Percentiles rank a stretch among this genome's conserved stretches.
Conservation (phyloP, 2,329 filamentous ascomycete species). For the Fusarium sp. region DNA sequence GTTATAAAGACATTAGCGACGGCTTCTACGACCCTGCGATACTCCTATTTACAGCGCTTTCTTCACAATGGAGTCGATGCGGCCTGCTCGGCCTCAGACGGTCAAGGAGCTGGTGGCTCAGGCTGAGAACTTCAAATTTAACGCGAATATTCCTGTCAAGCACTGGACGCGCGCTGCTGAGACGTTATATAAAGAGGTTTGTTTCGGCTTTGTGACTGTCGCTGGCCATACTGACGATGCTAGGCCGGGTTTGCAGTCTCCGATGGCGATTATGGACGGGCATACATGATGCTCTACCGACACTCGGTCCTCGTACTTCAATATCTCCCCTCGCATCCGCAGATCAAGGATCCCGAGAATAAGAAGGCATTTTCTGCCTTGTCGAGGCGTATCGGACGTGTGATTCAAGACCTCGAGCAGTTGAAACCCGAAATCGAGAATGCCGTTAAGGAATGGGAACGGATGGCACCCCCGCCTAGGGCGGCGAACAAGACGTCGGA, state of each 20-base stretch:
- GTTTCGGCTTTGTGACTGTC: slow-evolving; percentile 25
- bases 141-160: slow-evolving; percentile 79
- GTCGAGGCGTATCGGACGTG: slow-evolving; percentile 63
- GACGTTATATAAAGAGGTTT: slow-evolving; percentile 83
- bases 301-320: slow-evolving; percentile 88
- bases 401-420: slow-evolving; percentile 78
- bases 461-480: slow-evolving; percentile 60
- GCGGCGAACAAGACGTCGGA: slow-evolving; percentile 30
- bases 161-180: slow-evolving; percentile 87
- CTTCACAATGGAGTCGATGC: slow-evolving; percentile 49
- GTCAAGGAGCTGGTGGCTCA: slow-evolving; percentile 81
- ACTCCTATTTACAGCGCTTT: slow-evolving; percentile 8
- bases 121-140: slow-evolving; percentile 86
- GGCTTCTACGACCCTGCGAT: slow-evolving; percentile 22
- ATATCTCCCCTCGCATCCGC: slow-evolving; percentile 80
- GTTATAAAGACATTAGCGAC: slow-evolving; percentile 24
- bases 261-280: slow-evolving; percentile 88
- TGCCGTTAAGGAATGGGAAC: slow-evolving; percentile 76
- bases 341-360: slow-evolving; percentile 75
- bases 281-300: slow-evolving; percentile 91
- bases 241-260: slow-evolving; percentile 87
- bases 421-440: slow-evolving; percentile 83
- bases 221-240: slow-evolving; percentile 29
- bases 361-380: slow-evolving; percentile 70
- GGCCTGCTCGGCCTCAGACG: slow-evolving; percentile 68